phyloP scores from a whole-genome alignment of 2,329 filamentous ascomycete genomes.

The Colletotrichum tanaceti region DNA sequence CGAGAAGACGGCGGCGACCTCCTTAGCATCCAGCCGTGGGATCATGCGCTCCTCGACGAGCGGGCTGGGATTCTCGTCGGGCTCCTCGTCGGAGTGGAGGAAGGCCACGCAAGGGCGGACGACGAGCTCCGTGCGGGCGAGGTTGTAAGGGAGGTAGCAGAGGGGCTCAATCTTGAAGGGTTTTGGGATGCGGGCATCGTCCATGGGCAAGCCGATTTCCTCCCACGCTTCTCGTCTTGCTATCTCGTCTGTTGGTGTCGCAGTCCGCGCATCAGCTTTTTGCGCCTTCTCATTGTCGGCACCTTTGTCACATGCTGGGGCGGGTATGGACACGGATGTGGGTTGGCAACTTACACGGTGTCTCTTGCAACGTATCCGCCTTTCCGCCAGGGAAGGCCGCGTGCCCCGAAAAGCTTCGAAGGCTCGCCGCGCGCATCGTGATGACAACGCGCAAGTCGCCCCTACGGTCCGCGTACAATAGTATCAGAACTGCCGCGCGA shows the following conservation, averaged over 20 bases:
- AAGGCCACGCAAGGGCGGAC: slow-evolving; percentile 84
- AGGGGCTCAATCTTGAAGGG: slow-evolving; percentile 90
- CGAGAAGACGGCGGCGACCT: slow-evolving; percentile 94
- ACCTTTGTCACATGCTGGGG: background rate
- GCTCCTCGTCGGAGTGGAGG: slow-evolving; percentile 71
- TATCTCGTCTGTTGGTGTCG: slow-evolving; percentile 72
- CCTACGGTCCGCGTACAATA: slow-evolving; percentile 85
- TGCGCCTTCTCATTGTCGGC: background rate
- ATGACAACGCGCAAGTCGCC: slow-evolving; percentile 82
- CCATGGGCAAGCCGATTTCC: slow-evolving; percentile 88
- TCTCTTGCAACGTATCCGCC: slow-evolving; percentile 68
- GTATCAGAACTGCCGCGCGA: slow-evolving; percentile 86
- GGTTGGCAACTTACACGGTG: slow-evolving; percentile 63
- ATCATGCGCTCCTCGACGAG: slow-evolving; percentile 78
- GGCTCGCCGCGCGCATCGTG: slow-evolving; percentile 73
- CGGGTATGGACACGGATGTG: background rate
- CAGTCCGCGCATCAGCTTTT: background rate
- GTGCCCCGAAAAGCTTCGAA: slow-evolving; percentile 82
- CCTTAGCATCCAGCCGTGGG: slow-evolving; percentile 84
- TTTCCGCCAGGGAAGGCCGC: slow-evolving; percentile 88
- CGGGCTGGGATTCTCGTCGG: slow-evolving; percentile 43
- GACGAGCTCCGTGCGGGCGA: slow-evolving; percentile 78
- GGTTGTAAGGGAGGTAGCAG: slow-evolving; percentile 81
- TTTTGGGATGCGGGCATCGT: slow-evolving; percentile 74
- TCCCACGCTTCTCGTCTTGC: slow-evolving; percentile 91